Evolutionary conservation across 1,284 basidiomycete species (phyloP), one percentile per base, ranked within the genome.

Genomic region (Vanrija humicola): DNA sequence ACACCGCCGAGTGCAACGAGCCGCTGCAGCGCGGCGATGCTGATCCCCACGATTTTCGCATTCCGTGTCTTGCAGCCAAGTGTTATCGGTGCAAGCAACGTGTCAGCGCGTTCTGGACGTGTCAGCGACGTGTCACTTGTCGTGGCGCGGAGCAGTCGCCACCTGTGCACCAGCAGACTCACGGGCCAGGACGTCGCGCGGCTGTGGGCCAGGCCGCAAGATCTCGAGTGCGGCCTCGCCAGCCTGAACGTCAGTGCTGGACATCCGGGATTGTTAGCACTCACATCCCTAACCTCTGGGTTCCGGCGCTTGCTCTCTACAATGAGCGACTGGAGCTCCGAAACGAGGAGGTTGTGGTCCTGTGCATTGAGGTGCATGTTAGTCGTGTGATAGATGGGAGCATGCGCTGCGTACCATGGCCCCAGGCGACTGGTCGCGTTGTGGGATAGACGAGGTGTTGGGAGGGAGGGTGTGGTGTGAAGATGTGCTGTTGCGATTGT

Each of bases 1-100:
- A 96, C 88, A 14, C 89, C 90, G 69, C 86, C 86, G 61, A 95
- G 83, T 1, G 88, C 82, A 50, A 98, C 90, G 56, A 98, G 82
- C 38, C 96, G 84, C 73, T 98, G 94, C 38, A 98, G 81, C 0
- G 91, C 90, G 26, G 90, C 88, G 4, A 98, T 83, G 10, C 89
- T 90, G 62, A 98, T 90, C 1, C 88, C 88, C 49, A 97, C 87
- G 47, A 97, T 89, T 81, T 98, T 98, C 3, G 89, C 85, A 63
- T 93, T 90, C 77, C 89, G 91, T 10, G 92, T 96, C 45, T 87
- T 86, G 72, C 93, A 95, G 48, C 91, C 93, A 82, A 96, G 90
- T 68, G 94, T 90, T 3, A 98, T 86, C 0, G 96, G 94, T 48
- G 84, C 82, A 28, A 98, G 82, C 23, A 98, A 81, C 52, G 88